These are phyloP conservation scores for Lodderomyces theae DNA, from an alignment of 1,139 yeast genomes.

Conservation along the genomic window DNA sequence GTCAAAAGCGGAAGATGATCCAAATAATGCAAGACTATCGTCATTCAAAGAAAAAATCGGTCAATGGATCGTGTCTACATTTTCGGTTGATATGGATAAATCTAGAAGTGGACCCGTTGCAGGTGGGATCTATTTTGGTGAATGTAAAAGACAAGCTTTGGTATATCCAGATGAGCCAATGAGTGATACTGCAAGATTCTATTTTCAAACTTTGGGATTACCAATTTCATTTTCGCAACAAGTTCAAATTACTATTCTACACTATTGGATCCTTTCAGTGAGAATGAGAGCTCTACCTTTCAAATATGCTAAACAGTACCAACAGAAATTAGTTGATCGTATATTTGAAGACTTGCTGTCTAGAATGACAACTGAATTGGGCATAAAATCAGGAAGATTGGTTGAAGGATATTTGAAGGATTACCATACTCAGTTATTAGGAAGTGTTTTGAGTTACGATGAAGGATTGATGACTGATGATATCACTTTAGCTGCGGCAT, in stretches of 20 bases:
- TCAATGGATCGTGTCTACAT: conserved; percentile 61
- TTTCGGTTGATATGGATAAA: conserved; percentile 85
- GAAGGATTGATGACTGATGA: conserved; percentile 86
- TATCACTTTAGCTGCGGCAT: conserved; percentile 79
- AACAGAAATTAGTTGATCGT: conserved; percentile 87
- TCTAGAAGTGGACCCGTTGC: conserved; percentile 93
- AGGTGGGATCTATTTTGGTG: conserved; percentile 81
- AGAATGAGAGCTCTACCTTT: conserved; percentile 96
- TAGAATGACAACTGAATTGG: conserved; percentile 81
- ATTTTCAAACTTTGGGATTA: conserved; percentile 75
- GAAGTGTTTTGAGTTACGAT: conserved; percentile 86
- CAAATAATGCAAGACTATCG: conserved; percentile 49
- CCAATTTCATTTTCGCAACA: conserved; percentile 91
- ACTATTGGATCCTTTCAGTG: conserved; percentile 89
- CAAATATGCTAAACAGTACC: conserved; percentile 83
- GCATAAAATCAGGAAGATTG: conserved; percentile 77
- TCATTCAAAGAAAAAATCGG: conserved; percentile 72
- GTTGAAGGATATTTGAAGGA: conserved; percentile 87
- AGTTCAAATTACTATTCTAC: conserved; percentile 88
- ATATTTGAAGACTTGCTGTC: conserved; percentile 86
- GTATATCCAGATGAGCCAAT: conserved; percentile 70
- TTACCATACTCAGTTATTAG: conserved; percentile 85
- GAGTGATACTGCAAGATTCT: conserved; percentile 62
- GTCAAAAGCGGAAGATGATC: conserved; percentile 54
- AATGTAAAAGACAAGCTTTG: conserved; percentile 82